Conservation (phyloP, 2,329 filamentous ascomycete genomes). For the Fusarium praegraminearum region DNA sequence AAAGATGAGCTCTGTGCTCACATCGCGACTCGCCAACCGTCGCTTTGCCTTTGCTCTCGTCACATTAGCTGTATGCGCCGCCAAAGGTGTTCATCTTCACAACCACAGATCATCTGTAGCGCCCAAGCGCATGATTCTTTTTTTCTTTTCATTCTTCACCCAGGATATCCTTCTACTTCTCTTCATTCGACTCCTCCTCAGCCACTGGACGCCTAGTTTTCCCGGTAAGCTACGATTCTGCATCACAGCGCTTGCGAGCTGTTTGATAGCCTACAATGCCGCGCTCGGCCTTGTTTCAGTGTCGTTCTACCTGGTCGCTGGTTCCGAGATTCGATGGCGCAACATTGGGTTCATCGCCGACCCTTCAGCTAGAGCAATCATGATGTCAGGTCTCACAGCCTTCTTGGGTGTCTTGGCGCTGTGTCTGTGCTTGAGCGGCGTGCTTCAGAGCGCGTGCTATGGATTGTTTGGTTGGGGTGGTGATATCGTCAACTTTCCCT, state of each 20-base stretch:
- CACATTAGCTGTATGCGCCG: conserved; percentile 48
- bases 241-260: conserved; percentile 27
- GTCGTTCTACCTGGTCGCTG: conserved; percentile 51
- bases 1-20: conserved; percentile 30
- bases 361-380: conserved; percentile 49
- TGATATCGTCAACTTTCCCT: conserved; percentile 49
- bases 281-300: conserved; percentile 45
- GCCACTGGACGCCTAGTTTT: conserved; percentile 41
- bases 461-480: conserved; percentile 45
- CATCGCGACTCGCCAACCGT: conserved; percentile 47
- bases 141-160: conserved; percentile 52
- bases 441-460: conserved; percentile 48
- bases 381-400: conserved; percentile 51
- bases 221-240: conserved; percentile 27
- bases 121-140: conserved; percentile 47
- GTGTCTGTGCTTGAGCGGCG: conserved; percentile 38
- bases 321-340: conserved; percentile 54
- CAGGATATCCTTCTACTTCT: conserved; percentile 52
- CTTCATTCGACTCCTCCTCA: conserved; percentile 50
- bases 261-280: conserved; percentile 41
- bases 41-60: conserved; percentile 51
- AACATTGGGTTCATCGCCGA: conserved; percentile 52
- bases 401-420: conserved; percentile 39
- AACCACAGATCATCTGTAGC: conserved; percentile 51
- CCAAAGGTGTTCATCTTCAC: conserved; percentile 51